Base-by-base conservation (phyloP, 352 stramenopile species). In the Thalassiosira livingstoniorum region DNA sequence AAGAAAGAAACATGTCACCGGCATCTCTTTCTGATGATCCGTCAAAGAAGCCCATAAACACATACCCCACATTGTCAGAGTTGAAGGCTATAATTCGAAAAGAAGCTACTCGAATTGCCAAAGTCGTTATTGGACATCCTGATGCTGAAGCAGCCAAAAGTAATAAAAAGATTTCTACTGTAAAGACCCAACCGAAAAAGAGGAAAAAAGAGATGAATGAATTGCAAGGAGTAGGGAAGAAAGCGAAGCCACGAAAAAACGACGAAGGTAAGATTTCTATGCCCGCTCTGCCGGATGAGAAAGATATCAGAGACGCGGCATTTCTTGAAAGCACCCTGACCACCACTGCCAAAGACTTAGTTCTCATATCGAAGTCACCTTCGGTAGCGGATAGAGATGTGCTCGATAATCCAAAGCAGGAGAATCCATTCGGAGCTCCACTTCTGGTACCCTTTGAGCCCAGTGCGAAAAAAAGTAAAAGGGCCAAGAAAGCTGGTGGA, bases 61-160 rank as follows among this genome's bases (percentile, higher is more conserved):
- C 2, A 32, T 68, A 53, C 61, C 72, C 72, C 2, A 27, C 4
- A 1, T 43, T 74, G 29, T 23, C 39, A 51, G 37, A 67, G 5
- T 53, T 80, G 18, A 53, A 54, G 39, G 2, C 35, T n/a, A 35
- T 73, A 1, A 64, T 80, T 47, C 62, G 72, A 4, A 80, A 67
- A 27, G 72, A 73, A 31, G 42, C 72, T 15, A 73, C 73, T 53
- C n/a, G 53, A 47, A 63, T 80, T 18, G 53, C 54, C 27, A 80
- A 64, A 54, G 39, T 54, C 29, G 55, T 78, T 10, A 67, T 80
- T 67, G 47, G 53, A 23, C 23, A 32, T 23, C 43, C 13, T 29
- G 39, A 39, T 32, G 68, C n/a, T 67, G 21, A 21, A 5, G 1
- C 60, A 13, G n/a, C 35, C 4, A 57, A 35, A 31, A 57, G 32